These are phyloP conservation scores for Tephrocybe sp. DNA, from an alignment of 768 basidiomycete species.

Conservation along the genomic window DNA sequence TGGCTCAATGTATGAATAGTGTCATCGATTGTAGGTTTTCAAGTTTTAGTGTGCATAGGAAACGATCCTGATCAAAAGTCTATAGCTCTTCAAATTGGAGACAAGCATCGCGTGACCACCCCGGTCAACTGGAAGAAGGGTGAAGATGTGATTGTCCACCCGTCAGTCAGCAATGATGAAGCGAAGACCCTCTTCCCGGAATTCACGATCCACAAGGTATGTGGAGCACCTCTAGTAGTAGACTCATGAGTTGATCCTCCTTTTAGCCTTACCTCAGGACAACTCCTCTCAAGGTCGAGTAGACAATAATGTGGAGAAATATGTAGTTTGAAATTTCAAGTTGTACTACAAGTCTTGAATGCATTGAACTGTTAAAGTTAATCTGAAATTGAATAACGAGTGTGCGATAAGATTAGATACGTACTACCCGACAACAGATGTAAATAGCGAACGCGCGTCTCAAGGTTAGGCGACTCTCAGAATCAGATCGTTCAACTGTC, in stretches of 20 bases:
- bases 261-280: slow-evolving; percentile 86
- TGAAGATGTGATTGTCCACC: slow-evolving; percentile 92
- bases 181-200: slow-evolving; percentile 91
- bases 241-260: slow-evolving; percentile 8
- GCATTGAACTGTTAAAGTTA: background rate
- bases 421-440: too few species aligned
- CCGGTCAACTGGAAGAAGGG: slow-evolving; percentile 96
- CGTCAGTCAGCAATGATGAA: slow-evolving; percentile 80
- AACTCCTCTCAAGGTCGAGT: slow-evolving; percentile 52
- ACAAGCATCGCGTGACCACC: slow-evolving; percentile 82
- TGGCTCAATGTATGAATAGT: too few species aligned
- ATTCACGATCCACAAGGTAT: slow-evolving; percentile 76
- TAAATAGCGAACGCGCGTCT: slow-evolving; percentile 25
- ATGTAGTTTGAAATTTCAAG: background rate
- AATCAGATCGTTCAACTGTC: too few species aligned
- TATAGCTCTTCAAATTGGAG: slow-evolving; percentile 84
- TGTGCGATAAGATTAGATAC: slow-evolving; percentile 9
- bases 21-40: slow-evolving; percentile 68
- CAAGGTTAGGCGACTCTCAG: background rate
- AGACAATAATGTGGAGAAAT: slow-evolving; percentile 3
- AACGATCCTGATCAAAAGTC: slow-evolving; percentile 26
- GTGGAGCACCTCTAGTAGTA: background rate
- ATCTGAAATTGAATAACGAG: background rate
- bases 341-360: too few species aligned
- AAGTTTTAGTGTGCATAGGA: slow-evolving; percentile 34